Percentiles rank a stretch among this genome's conserved stretches.
These are phyloP conservation scores for Suillus brevipes DNA, from an alignment of 768 basidiomycete species.

Conservation along the genomic window DNA sequence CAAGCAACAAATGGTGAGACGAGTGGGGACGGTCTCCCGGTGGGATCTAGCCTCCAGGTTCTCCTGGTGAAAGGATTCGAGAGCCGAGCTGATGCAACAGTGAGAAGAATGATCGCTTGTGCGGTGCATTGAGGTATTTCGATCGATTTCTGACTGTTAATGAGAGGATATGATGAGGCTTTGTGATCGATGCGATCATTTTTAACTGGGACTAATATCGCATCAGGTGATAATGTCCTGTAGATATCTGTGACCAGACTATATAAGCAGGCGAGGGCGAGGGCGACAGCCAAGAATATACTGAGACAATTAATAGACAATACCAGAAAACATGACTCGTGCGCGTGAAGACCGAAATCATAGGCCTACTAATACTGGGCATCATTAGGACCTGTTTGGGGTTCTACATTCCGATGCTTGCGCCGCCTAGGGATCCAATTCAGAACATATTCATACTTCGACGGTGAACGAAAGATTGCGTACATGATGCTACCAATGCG, in stretches of 20 bases:
- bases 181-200: too few species aligned
- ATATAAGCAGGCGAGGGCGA: background rate
- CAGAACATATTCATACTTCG: background rate
- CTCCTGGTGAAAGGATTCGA: too few species aligned
- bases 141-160: too few species aligned
- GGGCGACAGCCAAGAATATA: background rate
- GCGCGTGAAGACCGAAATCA: background rate
- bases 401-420: background rate
- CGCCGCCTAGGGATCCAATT: background rate
- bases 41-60: too few species aligned
- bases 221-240: background rate
- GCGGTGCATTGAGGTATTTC: too few species aligned
- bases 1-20: too few species aligned
- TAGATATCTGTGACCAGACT: background rate
- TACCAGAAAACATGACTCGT: background rate
- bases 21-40: too few species aligned
- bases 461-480: background rate
- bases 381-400: background rate
- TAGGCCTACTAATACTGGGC: background rate
- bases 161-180: too few species aligned
- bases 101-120: too few species aligned
- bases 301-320: too few species aligned
- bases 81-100: too few species aligned
- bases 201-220: too few species aligned
- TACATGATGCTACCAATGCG: background rate